Conservation (phyloP, 108 stramenopile genomes). For the Cyclostephanos tholiformis region DNA sequence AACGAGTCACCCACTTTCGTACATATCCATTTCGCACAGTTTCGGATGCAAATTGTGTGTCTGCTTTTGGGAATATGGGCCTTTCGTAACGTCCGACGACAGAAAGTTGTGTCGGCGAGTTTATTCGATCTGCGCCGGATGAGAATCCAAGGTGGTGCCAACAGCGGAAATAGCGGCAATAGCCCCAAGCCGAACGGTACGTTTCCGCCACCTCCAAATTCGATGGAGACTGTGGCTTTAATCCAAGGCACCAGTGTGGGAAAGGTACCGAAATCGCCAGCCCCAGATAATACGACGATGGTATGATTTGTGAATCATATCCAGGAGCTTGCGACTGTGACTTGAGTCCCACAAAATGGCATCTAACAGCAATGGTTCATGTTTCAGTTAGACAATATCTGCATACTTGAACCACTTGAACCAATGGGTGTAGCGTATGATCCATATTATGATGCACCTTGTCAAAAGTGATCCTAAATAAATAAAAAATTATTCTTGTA, state of each 20-base stretch:
- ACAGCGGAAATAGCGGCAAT: neutral
- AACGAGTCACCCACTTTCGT: neutral
- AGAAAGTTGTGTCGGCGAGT: constrained; percentile 38
- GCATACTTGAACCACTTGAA: too few species aligned
- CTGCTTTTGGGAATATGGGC: constrained; percentile 37
- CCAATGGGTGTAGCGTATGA: neutral
- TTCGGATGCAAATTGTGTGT: constrained; percentile 44
- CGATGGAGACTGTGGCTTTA: constrained; percentile 33
- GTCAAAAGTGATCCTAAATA: too few species aligned
- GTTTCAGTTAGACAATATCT: neutral
- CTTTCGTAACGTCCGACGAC: constrained; percentile 33
- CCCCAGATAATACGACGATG: constrained; percentile 22
- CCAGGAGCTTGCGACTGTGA: neutral
- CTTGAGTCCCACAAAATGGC: too few species aligned
- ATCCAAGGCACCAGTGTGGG: constrained; percentile 4
- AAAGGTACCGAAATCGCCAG: constrained; percentile 47
- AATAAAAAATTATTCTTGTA: too few species aligned
- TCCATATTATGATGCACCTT: too few species aligned
- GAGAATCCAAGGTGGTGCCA: constrained; percentile 29
- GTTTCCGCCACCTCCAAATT: constrained; percentile 22
- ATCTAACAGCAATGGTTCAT: neutral
- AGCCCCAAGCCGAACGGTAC: constrained; percentile 23
- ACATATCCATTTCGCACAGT: neutral
- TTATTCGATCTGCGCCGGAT: constrained; percentile 46
- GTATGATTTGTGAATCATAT: constrained; percentile 16